A percentile compares a stretch with the other conserved stretches of the same genome.
Conservation (phyloP, 768 basidiomycete species). For the Boletus huronensis region DNA sequence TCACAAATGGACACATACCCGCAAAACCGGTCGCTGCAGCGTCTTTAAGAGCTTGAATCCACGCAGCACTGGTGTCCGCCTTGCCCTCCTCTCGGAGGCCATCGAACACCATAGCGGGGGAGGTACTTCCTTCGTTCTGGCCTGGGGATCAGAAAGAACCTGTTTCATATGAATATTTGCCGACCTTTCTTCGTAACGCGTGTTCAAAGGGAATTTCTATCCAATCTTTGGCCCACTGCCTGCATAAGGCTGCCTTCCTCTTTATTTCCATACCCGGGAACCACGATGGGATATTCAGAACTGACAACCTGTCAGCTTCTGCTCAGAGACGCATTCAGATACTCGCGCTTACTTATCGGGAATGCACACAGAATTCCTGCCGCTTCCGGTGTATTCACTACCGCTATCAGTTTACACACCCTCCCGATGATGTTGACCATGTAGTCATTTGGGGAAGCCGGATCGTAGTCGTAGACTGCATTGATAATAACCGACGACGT, state of each 20-base stretch:
- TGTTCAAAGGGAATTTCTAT: slow-evolving; percentile 27
- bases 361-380: slow-evolving; percentile 11
- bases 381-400: slow-evolving; percentile 6
- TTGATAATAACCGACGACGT: slow-evolving; percentile 27
- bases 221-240: slow-evolving; percentile 8
- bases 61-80: background rate
- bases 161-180: background rate
- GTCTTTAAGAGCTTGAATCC: slow-evolving; percentile 11
- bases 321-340: background rate
- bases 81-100: slow-evolving; percentile 1
- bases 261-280: slow-evolving; percentile 19
- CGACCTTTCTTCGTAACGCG: slow-evolving; percentile 28
- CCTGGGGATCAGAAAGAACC: background rate
- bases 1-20: background rate
- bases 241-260: slow-evolving; percentile 3
- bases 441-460: slow-evolving; percentile 11
- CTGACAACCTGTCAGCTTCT: slow-evolving; percentile 2
- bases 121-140: slow-evolving; percentile 11
- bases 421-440: slow-evolving; percentile 12
- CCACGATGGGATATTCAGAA: slow-evolving; percentile 19
- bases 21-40: slow-evolving; percentile 16
- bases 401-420: background rate
- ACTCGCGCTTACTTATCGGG: slow-evolving; percentile 9
- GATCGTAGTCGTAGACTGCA: slow-evolving; percentile 19
- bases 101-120: slow-evolving; percentile 19